Conservation (phyloP, 495 filamentous ascomycete species). For the Evansstolkia leycettana region DNA sequence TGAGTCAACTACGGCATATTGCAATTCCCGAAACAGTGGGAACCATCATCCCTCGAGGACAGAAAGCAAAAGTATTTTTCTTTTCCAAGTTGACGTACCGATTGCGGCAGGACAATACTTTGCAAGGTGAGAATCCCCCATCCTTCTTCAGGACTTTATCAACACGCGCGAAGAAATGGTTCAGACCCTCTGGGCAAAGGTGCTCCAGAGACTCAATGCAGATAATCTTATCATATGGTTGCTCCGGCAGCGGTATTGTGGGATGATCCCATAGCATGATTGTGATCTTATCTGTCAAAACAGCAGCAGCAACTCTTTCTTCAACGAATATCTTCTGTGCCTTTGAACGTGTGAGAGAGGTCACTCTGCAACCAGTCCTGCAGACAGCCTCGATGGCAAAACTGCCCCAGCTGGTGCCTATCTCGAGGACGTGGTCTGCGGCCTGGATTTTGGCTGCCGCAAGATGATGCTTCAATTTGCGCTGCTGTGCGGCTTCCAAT, state of each 20-base stretch:
- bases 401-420: constrained; percentile 57
- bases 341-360: constrained; percentile 44
- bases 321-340: constrained; percentile 51
- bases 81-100: constrained; percentile 11
- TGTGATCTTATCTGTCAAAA: constrained; percentile 37
- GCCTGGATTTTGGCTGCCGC: constrained; percentile 43
- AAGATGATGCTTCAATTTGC: constrained; percentile 51
- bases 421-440: constrained; percentile 56
- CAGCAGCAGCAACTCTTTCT: constrained; percentile 37
- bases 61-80: too few relatives aligned
- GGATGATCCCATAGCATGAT: constrained; percentile 53
- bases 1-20: too few relatives aligned
- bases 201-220: constrained; percentile 57
- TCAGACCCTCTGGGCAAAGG: constrained; percentile 10
- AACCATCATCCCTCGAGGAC: too few relatives aligned
- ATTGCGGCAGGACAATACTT: constrained; percentile 63
- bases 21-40: too few relatives aligned
- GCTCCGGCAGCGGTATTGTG: constrained; percentile 33
- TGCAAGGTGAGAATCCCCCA: constrained; percentile 55
- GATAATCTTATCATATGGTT: constrained; percentile 52
- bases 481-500: constrained; percentile 49
- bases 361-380: constrained; percentile 49
- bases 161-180: constrained; percentile 47
- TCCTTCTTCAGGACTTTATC: constrained; percentile 47
- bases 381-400: constrained; percentile 51